phyloP scores from a whole-genome alignment of 2,329 filamentous ascomycete genomes.

The Drechslerella dactyloides region DNA sequence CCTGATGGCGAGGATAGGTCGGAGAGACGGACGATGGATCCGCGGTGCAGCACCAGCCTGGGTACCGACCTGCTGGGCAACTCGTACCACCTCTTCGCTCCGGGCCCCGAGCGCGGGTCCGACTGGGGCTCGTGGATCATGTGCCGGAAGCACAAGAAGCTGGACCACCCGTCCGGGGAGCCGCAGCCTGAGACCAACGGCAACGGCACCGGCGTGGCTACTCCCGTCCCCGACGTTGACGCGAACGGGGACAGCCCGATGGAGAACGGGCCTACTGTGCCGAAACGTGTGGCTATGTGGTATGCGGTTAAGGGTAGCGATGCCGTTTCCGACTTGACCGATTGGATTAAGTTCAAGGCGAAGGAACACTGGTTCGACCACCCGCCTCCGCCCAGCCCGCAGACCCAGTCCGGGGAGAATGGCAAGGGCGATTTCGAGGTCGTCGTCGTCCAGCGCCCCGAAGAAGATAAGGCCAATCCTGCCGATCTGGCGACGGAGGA shows the following conservation, averaged over 20 bases:
- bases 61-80: constrained; percentile 46
- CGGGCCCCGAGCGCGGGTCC: constrained; percentile 40
- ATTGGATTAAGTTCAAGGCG: constrained; percentile 47
- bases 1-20: constrained; percentile 51
- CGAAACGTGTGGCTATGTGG: constrained; percentile 38
- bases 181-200: constrained; percentile 20
- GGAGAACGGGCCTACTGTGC: constrained; percentile 12
- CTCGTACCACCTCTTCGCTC: constrained; percentile 42
- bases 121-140: constrained; percentile 49
- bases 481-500: constrained; percentile 42
- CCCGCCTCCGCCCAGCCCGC: constrained; percentile 26
- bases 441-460: constrained; percentile 36
- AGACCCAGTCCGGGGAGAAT: constrained; percentile 26
- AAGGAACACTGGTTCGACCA: constrained; percentile 49
- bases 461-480: constrained; percentile 27
- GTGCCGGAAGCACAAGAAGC: constrained; percentile 41
- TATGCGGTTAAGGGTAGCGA: constrained; percentile 46
- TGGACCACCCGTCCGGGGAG: constrained; percentile 37
- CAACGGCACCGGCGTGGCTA: not conserved
- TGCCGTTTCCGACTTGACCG: constrained; percentile 40
- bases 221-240: constrained; percentile 15
- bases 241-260: constrained; percentile 39
- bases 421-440: constrained; percentile 33
- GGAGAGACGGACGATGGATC: constrained; percentile 49
- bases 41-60: constrained; percentile 44